Conservation (phyloP, 2,329 filamentous ascomycete species). For the Colletotrichum lupini region DNA sequence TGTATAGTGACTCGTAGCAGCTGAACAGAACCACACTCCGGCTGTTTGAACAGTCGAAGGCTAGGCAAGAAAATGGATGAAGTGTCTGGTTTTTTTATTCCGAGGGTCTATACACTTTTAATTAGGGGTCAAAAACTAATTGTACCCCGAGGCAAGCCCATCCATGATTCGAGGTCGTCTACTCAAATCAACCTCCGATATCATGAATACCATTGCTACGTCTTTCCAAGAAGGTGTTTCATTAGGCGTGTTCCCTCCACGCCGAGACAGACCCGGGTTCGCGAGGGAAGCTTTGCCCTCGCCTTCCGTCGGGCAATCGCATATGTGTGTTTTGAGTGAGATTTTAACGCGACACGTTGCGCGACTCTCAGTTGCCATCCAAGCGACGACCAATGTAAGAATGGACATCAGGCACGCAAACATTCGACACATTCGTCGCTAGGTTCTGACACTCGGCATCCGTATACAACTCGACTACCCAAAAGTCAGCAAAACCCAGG, state of each 20-base stretch:
- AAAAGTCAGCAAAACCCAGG: neutral
- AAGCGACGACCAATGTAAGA: conserved; percentile 24
- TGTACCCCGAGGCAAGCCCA: neutral
- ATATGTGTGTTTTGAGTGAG: no score
- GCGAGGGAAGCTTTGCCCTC: no score
- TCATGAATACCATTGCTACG: neutral
- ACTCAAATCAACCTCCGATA: neutral
- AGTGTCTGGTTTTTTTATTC: neutral
- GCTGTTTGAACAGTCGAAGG: neutral
- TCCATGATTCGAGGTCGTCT: neutral
- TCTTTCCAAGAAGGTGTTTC: neutral
- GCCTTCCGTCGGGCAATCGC: no score
- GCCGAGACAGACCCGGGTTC: no score
- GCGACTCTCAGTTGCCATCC: conserved; percentile 2
- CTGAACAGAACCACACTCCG: neutral
- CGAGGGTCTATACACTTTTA: neutral
- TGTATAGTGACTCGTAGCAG: neutral
- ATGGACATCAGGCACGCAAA: conserved; percentile 23
- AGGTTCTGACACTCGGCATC: conserved; percentile 17
- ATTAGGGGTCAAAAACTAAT: neutral
- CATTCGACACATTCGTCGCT: conserved; percentile 15
- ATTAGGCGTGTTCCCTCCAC: no score
- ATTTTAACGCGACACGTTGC: neutral
- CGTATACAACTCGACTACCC: conserved; percentile 21
- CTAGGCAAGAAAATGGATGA: neutral